These are phyloP conservation scores for Narthecium ossifragum DNA, from an alignment of 106 monocot genomes.

Conservation along the genomic window DNA sequence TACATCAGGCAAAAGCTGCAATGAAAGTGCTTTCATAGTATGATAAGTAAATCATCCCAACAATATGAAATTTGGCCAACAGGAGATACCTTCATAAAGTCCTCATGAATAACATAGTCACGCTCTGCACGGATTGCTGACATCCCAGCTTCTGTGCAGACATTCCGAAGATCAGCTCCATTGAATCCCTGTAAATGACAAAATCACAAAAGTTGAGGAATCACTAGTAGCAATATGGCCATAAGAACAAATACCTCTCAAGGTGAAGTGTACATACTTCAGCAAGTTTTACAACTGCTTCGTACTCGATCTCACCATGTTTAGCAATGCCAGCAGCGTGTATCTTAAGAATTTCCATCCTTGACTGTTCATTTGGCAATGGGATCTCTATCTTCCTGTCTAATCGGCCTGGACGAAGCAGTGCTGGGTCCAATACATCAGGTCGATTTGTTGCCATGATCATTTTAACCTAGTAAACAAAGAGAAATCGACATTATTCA, in stretches of 20 bases:
- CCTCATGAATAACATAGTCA: conserved; percentile 95
- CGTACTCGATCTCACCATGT: conserved; percentile 95
- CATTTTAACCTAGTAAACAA: conserved; percentile 80
- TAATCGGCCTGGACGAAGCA: conserved; percentile 83
- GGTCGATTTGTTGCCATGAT: conserved; percentile 98
- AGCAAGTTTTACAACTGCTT: conserved; percentile 87
- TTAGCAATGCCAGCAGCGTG: conserved; percentile 96
- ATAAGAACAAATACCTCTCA: background rate
- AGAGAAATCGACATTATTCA: background rate
- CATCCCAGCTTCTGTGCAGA: conserved; percentile 98
- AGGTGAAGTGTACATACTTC: conserved; percentile 37
- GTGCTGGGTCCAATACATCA: conserved; percentile 92
- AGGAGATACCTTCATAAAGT: conserved; percentile 85
- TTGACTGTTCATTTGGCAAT: conserved; percentile 88
- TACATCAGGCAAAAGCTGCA: background rate
- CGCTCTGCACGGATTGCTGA: conserved; percentile 92
- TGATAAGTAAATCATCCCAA: no score
- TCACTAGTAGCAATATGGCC: no score
- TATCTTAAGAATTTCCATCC: conserved; percentile 96
- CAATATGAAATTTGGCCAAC: no score
- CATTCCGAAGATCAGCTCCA: conserved; percentile 94
- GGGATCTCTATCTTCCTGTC: conserved; percentile 98
- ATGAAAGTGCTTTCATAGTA: background rate
- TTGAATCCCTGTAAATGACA: conserved; percentile 69
- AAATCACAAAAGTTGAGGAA: background rate